Conservation (phyloP, 768 basidiomycete species). For the Porphyrellus cyaneotinctus region DNA sequence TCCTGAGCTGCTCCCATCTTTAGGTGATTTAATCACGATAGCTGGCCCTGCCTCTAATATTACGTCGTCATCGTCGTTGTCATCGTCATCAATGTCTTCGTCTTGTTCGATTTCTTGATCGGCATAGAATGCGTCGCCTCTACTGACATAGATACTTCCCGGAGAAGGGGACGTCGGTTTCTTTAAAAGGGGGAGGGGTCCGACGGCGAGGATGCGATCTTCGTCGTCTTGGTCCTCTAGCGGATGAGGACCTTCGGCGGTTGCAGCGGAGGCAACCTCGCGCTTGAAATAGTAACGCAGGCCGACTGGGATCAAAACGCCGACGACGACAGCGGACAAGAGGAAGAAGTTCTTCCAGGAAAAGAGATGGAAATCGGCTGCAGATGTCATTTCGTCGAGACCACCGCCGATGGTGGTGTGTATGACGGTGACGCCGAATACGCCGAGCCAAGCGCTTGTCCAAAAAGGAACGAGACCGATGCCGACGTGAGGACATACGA, state of each 20-base stretch:
- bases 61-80: slow-evolving; percentile 62
- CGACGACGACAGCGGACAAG: slow-evolving; percentile 78
- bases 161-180: slow-evolving; percentile 38
- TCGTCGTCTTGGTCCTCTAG: slow-evolving; percentile 37
- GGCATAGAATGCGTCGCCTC: slow-evolving; percentile 37
- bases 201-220: slow-evolving; percentile 53
- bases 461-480: slow-evolving; percentile 85
- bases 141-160: slow-evolving; percentile 32
- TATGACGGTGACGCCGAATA: slow-evolving; percentile 88
- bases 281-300: slow-evolving; percentile 78
- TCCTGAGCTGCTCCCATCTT: slow-evolving; percentile 24
- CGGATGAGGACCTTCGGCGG: slow-evolving; percentile 32
- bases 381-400: slow-evolving; percentile 91
- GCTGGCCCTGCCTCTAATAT: slow-evolving; percentile 74
- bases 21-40: slow-evolving; percentile 39
- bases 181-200: slow-evolving; percentile 43
- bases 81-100: slow-evolving; percentile 59
- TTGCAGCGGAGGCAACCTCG: slow-evolving; percentile 44
- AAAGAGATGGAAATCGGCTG: slow-evolving; percentile 90
- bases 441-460: slow-evolving; percentile 85
- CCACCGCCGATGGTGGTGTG: slow-evolving; percentile 94
- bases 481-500: slow-evolving; percentile 88
- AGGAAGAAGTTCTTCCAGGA: slow-evolving; percentile 89
- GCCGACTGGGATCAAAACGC: slow-evolving; percentile 91
- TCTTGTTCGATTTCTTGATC: slow-evolving; percentile 50